Conservation (phyloP, 208 protist genomes). For the Vickermania ingenoplastis region DNA sequence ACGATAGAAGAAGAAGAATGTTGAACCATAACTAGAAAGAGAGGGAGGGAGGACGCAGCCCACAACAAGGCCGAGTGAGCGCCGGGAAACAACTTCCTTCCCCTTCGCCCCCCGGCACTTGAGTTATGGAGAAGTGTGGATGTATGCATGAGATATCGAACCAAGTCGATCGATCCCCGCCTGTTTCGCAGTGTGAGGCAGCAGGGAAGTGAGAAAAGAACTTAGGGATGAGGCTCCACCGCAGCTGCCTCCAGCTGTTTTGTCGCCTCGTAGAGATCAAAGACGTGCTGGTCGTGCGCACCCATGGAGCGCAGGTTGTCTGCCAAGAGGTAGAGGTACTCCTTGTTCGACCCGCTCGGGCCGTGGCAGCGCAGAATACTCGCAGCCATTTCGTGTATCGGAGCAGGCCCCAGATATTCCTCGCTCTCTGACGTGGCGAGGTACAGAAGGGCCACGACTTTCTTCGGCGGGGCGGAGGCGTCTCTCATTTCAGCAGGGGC, state of each 20-base stretch:
- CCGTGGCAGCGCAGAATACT: slow-evolving; percentile 48
- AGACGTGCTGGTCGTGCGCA: slow-evolving; percentile 57
- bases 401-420: slow-evolving; percentile 51
- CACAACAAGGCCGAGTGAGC: no score
- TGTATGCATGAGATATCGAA: no score
- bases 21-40: no score
- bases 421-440: slow-evolving; percentile 50
- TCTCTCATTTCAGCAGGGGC: neutral
- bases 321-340: slow-evolving; percentile 67
- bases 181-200: no score
- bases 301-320: slow-evolving; percentile 41
- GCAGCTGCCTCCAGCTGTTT: slow-evolving; percentile 16
- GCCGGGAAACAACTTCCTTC: no score
- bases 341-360: slow-evolving; percentile 50
- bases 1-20: no score
- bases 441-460: slow-evolving; percentile 56
- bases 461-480: neutral
- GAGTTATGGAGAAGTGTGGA: no score
- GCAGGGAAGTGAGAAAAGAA: no score
- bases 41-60: no score
- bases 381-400: slow-evolving; percentile 47
- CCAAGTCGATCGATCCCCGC: no score
- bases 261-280: slow-evolving; percentile 36
- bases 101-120: no score
- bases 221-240: no score